Percentiles rank a stretch among this genome's conserved stretches.
These are phyloP conservation scores for Phylloporus arenicola DNA, from an alignment of 768 basidiomycete genomes.

Conservation along the genomic window DNA sequence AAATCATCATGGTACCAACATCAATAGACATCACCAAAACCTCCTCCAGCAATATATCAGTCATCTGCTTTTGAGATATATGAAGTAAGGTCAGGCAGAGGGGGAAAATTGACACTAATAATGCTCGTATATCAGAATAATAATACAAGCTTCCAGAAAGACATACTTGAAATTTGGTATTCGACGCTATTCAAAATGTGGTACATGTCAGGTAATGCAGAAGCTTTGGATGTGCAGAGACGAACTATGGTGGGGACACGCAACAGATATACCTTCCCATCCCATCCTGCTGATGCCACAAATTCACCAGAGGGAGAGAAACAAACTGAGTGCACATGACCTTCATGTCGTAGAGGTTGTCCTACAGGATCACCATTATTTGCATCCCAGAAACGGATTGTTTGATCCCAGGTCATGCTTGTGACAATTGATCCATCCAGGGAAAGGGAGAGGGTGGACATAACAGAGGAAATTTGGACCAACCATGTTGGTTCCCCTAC, in stretches of 20 bases:
- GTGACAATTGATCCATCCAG: conserved; percentile 5
- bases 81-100: conserved; percentile 7
- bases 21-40: conserved; percentile 14
- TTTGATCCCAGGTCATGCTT: conserved; percentile 2
- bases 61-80: neutral
- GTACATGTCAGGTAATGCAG: neutral
- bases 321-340: neutral
- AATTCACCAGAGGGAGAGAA: conserved; percentile 2
- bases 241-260: neutral
- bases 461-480: neutral
- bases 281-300: neutral
- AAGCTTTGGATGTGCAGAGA: neutral
- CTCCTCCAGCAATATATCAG: conserved; percentile 3
- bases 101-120: neutral
- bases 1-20: conserved; percentile 3
- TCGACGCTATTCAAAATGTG: neutral
- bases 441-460: neutral
- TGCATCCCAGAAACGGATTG: conserved; percentile 8
- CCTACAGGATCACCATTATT: neutral
- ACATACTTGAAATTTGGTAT: neutral
- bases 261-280: neutral
- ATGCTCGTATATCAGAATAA: neutral
- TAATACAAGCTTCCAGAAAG: neutral
- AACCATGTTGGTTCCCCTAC: conserved; percentile 1
- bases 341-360: neutral